These are phyloP conservation scores for Cyberlindnera xylosilytica DNA, from an alignment of 805 yeast genomes.

Conservation along the genomic window DNA sequence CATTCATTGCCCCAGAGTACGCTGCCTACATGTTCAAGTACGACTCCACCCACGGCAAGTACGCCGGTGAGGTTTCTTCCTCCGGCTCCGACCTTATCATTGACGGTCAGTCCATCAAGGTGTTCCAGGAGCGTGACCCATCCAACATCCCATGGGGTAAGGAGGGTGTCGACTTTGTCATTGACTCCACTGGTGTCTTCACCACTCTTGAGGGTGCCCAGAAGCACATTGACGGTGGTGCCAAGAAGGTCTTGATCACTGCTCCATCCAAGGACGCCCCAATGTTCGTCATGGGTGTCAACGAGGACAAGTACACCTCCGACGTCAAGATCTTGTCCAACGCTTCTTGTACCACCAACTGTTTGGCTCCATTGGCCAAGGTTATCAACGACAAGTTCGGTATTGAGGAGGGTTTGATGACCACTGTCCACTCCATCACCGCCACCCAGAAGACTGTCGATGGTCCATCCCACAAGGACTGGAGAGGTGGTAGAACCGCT, in stretches of 20 bases:
- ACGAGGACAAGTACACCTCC: constrained; percentile 72
- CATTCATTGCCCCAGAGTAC: constrained; percentile 84
- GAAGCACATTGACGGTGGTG: constrained; percentile 86
- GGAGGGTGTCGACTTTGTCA: constrained; percentile 77
- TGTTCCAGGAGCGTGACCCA: constrained; percentile 84
- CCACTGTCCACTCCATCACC: constrained; percentile 94
- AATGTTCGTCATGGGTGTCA: constrained; percentile 93
- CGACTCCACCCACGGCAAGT: constrained; percentile 90
- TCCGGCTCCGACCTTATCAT: constrained; percentile 61
- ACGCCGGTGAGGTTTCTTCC: constrained; percentile 65
- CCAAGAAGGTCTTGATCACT: constrained; percentile 91
- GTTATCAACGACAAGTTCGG: constrained; percentile 83
- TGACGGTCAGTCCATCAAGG: constrained; percentile 63
- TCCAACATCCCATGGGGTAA: constrained; percentile 85
- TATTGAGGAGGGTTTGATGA: constrained; percentile 90
- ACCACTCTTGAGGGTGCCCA: constrained; percentile 76
- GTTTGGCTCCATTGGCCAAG: constrained; percentile 93
- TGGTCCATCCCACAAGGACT: constrained; percentile 96
- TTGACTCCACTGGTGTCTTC: constrained; percentile 95
- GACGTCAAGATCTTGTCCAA: constrained; percentile 79
- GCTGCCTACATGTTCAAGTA: constrained; percentile 95
- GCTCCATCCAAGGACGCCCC: constrained; percentile 95
- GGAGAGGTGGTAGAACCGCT: constrained; percentile 99
- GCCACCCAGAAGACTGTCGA: constrained; percentile 96
- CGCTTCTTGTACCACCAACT: constrained; percentile 95